These are phyloP conservation scores for Eremothecium cymbalariae DNA, from an alignment of 1,139 yeast genomes.

Conservation along the genomic window DNA sequence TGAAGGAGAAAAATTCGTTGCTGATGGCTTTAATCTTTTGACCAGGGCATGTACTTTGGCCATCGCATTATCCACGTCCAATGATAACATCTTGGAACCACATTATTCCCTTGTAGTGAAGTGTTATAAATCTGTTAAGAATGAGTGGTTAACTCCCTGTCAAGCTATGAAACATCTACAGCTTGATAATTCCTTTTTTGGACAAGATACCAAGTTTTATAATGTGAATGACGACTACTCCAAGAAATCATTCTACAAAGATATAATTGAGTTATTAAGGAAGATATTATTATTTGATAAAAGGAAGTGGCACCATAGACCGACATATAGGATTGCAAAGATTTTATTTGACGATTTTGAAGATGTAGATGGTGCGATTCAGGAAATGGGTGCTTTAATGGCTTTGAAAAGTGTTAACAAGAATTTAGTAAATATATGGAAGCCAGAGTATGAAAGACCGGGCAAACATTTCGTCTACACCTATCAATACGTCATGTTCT, in stretches of 20 bases:
- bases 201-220: constrained; percentile 8
- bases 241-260: constrained; percentile 22
- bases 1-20: constrained; percentile 24
- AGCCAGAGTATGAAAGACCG: constrained; percentile 82
- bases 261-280: constrained; percentile 34
- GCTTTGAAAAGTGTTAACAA: constrained; percentile 63
- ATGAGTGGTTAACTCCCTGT: constrained; percentile 31
- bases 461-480: constrained; percentile 87
- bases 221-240: constrained; percentile 12
- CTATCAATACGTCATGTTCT: constrained; percentile 58
- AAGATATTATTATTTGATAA: constrained; percentile 53
- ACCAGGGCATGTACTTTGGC: constrained; percentile 39
- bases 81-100: constrained; percentile 64
- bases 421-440: constrained; percentile 80
- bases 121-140: constrained; percentile 48
- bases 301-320: constrained; percentile 88
- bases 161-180: constrained; percentile 38
- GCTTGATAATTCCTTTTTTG: constrained; percentile 32
- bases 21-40: constrained; percentile 36
- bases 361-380: constrained; percentile 48
- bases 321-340: constrained; percentile 64
- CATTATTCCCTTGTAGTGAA: constrained; percentile 57
- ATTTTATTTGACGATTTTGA: constrained; percentile 49
- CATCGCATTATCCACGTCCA: constrained; percentile 35
- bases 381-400: constrained; percentile 56